Conservation (phyloP, 805 yeast species). For the Candida succiphila region DNA sequence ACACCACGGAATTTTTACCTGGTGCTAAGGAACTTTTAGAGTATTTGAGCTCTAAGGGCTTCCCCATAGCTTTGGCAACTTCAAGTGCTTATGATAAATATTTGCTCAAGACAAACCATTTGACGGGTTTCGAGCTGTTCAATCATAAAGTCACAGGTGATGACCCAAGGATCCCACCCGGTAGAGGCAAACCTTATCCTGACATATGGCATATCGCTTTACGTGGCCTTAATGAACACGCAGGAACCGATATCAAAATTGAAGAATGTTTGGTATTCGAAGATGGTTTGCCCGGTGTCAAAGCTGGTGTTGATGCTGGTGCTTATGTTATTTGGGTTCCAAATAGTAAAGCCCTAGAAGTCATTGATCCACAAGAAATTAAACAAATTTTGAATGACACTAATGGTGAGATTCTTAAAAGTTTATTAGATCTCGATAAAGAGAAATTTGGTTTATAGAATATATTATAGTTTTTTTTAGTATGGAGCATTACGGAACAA, state of each 20-base stretch:
- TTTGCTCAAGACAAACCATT: constrained; percentile 63
- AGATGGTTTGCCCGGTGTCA: constrained; percentile 90
- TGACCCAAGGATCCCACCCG: constrained; percentile 70
- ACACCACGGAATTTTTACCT: constrained; percentile 56
- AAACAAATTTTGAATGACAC: constrained; percentile 32
- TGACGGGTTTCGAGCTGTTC: constrained; percentile 59
- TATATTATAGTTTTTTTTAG: constrained; percentile 4
- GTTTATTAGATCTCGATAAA: constrained; percentile 44
- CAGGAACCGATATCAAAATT: constrained; percentile 39
- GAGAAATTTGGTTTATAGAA: constrained; percentile 32
- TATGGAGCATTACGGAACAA: constrained; percentile 61
- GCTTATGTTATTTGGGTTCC: constrained; percentile 94
- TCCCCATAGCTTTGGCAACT: constrained; percentile 90
- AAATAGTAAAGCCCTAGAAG: constrained; percentile 57
- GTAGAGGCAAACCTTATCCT: constrained; percentile 90
- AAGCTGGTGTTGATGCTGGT: constrained; percentile 75
- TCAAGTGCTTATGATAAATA: constrained; percentile 60
- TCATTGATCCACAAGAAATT: constrained; percentile 38
- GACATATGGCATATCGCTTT: constrained; percentile 87
- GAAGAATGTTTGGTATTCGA: constrained; percentile 86
- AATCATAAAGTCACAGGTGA: constrained; percentile 78
- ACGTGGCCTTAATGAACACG: constrained; percentile 45
- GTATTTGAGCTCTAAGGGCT: constrained; percentile 34
- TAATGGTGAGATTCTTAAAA: constrained; percentile 43
- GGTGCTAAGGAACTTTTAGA: constrained; percentile 71